Evolutionary conservation across 768 basidiomycete species (phyloP), one percentile per base, ranked within the genome.

Genomic region (Chalciporus piperatus): DNA sequence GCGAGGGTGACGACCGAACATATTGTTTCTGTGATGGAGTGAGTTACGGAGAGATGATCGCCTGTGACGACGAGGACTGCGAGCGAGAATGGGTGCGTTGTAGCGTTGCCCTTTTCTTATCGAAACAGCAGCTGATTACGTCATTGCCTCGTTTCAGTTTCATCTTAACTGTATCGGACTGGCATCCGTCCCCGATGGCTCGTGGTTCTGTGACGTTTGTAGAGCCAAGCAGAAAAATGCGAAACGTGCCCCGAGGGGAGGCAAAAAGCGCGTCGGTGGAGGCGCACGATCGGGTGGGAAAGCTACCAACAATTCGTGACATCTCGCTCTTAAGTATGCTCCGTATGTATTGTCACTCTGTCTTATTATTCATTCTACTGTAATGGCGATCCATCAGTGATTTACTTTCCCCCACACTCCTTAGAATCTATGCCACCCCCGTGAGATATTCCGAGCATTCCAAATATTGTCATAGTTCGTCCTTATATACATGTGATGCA

Each of bases 1-100:
- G 78, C 5, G 79, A 77, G 42, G 76, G 72, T 16, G 79, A 79
- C 41, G 78, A 82, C 61, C 81, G 76, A 60, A 77, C 79, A 13
- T 96, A 98, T 64, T 98, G 94, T 70, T 78, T 85, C 74, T 98
- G 94, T 68, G 77, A 89, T 58, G 75, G 87, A 16, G 78, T 84
- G 53, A 92, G 90, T 62, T 94, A 87, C 60, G 94, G 94, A 33
- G 88, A 94, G 72, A 96, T 97, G 93, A 90, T 97, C 60, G 93
- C 85, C 20, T 97, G 93, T 67, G 93, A 97, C 67, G 89, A 85
- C 60, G 72, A 75, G 16, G 75, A 77, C 41, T 96, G 93, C 71
- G 83, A 85, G 59, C 76, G 77, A 51, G 92, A 95, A 86, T 97
- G 93, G 93, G 93, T 95, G 59, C 65, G 89, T 59, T 41, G 49